phyloP scores from a whole-genome alignment of 2,329 filamentous ascomycete species.

The Fusarium marasasianum region DNA sequence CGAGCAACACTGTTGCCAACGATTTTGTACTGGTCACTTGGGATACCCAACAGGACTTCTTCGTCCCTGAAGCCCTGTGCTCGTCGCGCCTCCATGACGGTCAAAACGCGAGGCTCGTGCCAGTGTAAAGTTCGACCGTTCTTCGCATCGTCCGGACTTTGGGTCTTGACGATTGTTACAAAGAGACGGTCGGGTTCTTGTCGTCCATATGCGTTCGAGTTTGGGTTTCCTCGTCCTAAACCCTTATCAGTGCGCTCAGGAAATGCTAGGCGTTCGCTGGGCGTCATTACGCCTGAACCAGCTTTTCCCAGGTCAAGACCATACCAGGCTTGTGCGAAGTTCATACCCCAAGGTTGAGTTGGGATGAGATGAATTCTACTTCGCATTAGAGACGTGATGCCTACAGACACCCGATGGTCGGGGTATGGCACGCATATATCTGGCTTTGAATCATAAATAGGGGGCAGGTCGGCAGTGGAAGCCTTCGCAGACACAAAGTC shows the following conservation, averaged over 20 bases:
- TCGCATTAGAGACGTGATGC: constrained; percentile 52
- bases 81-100: constrained; percentile 72
- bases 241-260: constrained; percentile 37
- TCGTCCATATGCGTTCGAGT: constrained; percentile 61
- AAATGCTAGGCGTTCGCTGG: constrained; percentile 53
- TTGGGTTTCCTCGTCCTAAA: constrained; percentile 52
- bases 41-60: constrained; percentile 72
- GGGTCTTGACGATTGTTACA: constrained; percentile 68
- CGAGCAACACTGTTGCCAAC: constrained; percentile 82
- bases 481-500: constrained; percentile 61
- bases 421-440: constrained; percentile 72
- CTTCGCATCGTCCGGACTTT: constrained; percentile 62
- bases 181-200: constrained; percentile 64
- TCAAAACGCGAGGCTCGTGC: constrained; percentile 68
- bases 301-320: constrained; percentile 40
- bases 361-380: constrained; percentile 68
- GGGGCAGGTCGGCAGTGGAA: constrained; percentile 69
- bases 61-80: constrained; percentile 76
- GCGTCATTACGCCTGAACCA: constrained; percentile 49
- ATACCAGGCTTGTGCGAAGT: constrained; percentile 58
- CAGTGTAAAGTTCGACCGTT: constrained; percentile 70
- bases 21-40: constrained; percentile 67
- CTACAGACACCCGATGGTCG: constrained; percentile 68
- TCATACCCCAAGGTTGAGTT: constrained; percentile 63
- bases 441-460: constrained; percentile 68